Base-by-base conservation (phyloP, 1,284 basidiomycete species). In the Singerocomus inundabilis region DNA sequence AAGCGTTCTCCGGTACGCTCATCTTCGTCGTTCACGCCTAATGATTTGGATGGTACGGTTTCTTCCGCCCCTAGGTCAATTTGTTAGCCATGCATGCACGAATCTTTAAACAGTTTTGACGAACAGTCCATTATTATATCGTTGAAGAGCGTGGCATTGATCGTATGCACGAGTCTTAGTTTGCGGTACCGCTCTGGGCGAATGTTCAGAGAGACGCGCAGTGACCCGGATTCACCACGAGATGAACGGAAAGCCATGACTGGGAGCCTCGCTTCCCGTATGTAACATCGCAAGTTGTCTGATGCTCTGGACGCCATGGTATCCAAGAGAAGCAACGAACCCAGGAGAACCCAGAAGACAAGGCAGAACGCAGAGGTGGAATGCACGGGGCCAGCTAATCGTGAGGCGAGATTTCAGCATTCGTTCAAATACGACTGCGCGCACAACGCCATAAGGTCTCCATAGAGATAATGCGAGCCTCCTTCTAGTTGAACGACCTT, bases 281-380 rank as follows among this genome's bases (percentile, higher is more conserved):
- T 62, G 56, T 81, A 82, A 52, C 67, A 61, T 47, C 68, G 66
- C 15, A 84, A 66, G 54, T 81, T 77, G 58, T 77, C 67, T n/a
- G 70, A 72, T 46, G 60, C 70, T 56, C 56, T 63, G 47, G 42
- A 50, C 15, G 59, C 46, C 67, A 70, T 71, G 47, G 28, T 39
- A 40, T 37, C 30, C 31, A 6, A 40, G 32, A 35, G 12, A 6
- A 10, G 30, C 6, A 26, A 35, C 16, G 11, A 44, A 46, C 34
- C 5, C 4, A 34, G 21, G 10, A 13, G 15, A 30, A 34, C 16
- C 13, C 24, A 16, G 33, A 38, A 42, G 49, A 37, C n/a, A 44
- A 42, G 29, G 11, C 16, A 24, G 26, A 34, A 37, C 44, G 35
- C 11, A 37, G n/a, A 16, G 26, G 13, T n/a, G 5, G 13, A 29